Percentiles rank a stretch among this genome's conserved stretches.
Evolutionary conservation across 352 stramenopile genomes (phyloP).

Genomic region (Globisporangium emineosum): DNA sequence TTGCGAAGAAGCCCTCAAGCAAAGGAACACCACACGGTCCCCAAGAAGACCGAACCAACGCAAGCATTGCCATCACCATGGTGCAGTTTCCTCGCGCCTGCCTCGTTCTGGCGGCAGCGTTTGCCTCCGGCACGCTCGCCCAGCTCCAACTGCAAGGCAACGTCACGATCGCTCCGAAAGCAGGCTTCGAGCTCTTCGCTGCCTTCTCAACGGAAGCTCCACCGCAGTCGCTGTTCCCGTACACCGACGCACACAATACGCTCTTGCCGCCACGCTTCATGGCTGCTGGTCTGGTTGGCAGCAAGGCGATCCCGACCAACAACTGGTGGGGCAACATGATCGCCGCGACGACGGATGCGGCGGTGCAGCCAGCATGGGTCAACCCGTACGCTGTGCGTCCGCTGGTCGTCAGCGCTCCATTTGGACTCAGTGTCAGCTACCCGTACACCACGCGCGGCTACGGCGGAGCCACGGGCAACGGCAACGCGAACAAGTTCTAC

Average conservation of each 20-base stretch:
- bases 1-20: constrained; percentile 10
- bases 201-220: constrained; percentile 29
- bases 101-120: background rate
- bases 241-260: constrained; percentile 22
- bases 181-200: constrained; percentile 27
- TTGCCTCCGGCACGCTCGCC: constrained; percentile 8
- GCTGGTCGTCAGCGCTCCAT: constrained; percentile 32
- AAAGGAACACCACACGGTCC: background rate
- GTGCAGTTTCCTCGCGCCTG: background rate
- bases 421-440: constrained; percentile 53
- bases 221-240: constrained; percentile 20
- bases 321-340: constrained; percentile 80
- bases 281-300: constrained; percentile 36
- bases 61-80: background rate
- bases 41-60: background rate
- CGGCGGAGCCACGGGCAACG: constrained; percentile 42
- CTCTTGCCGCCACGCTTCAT: constrained; percentile 57
- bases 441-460: constrained; percentile 49
- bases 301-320: constrained; percentile 57
- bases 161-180: constrained; percentile 23
- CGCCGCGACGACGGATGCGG: constrained; percentile 21
- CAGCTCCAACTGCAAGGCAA: constrained; percentile 18
- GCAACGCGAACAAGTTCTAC: constrained; percentile 49
- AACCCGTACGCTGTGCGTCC: constrained; percentile 63
- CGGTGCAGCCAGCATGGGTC: constrained; percentile 52